Evolutionary conservation across 305 asterid species (phyloP).

Genomic region (Coffea humblotiana): DNA sequence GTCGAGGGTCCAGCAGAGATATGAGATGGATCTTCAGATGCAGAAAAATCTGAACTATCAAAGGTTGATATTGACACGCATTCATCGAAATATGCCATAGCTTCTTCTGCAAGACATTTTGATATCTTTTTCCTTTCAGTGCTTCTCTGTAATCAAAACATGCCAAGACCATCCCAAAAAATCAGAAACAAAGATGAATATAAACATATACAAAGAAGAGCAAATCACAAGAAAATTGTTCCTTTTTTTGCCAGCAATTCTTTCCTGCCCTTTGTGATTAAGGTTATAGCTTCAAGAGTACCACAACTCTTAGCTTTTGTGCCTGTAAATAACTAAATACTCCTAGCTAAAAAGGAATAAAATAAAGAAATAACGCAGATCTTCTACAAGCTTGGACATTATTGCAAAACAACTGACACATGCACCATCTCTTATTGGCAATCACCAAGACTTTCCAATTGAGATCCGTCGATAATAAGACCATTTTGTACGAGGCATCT

Average conservation of each 20-base stretch:
- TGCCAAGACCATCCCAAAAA: neutral
- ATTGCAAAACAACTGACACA: neutral
- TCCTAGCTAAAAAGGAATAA: neutral
- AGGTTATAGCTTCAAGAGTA: neutral
- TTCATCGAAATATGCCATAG: conserved; percentile 87
- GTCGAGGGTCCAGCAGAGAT: conserved; percentile 38
- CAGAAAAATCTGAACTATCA: conserved; percentile 97
- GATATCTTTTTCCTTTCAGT: conserved; percentile 77
- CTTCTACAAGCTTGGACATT: neutral
- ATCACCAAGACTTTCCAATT: neutral
- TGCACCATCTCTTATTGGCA: neutral
- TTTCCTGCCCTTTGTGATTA: neutral
- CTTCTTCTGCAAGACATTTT: conserved; percentile 79
- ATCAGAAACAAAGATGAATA: neutral
- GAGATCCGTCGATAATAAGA: too few relatives aligned
- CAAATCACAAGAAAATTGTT: neutral
- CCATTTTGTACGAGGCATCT: neutral
- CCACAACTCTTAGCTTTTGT: neutral
- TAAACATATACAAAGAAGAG: neutral
- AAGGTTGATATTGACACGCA: conserved; percentile 90
- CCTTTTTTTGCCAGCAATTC: neutral
- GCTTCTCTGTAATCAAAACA: conserved; percentile 53
- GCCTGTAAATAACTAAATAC: neutral
- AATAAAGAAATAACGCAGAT: neutral
- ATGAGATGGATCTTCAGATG: conserved; percentile 70